phyloP scores from a whole-genome alignment of 2,329 filamentous ascomycete genomes.

The Cladorrhinum sp. region DNA sequence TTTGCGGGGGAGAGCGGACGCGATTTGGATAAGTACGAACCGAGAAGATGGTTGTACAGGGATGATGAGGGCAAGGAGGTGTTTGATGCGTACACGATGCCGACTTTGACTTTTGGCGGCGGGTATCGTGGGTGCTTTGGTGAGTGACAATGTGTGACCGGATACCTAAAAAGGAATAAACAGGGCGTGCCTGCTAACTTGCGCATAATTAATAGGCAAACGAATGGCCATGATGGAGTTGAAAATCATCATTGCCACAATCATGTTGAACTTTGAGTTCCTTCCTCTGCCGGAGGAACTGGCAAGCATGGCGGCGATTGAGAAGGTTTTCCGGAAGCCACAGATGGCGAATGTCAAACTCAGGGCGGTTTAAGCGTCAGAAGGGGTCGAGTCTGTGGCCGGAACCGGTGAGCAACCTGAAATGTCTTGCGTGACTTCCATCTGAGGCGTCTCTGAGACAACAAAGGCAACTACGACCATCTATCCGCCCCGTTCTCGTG shows the following conservation, averaged over 20 bases:
- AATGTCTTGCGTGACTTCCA: neutral
- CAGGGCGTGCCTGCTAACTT: no score
- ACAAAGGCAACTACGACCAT: no score
- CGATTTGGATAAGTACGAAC: constrained; percentile 33
- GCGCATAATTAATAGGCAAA: neutral
- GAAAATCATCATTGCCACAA: constrained; percentile 7
- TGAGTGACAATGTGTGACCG: no score
- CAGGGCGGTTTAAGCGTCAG: neutral
- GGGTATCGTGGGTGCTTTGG: constrained; percentile 39
- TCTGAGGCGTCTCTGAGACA: no score
- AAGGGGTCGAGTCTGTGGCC: no score
- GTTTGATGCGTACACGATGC: constrained; percentile 36
- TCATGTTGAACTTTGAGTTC: constrained; percentile 16
- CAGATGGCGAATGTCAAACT: neutral
- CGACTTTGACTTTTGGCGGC: constrained; percentile 35
- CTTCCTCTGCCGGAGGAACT: constrained; percentile 12
- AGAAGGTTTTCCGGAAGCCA: constrained; percentile 6
- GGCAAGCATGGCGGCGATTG: neutral
- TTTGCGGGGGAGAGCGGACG: constrained; percentile 7
- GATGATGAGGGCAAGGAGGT: constrained; percentile 21
- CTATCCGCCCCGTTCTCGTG: neutral
- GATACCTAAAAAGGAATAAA: no score
- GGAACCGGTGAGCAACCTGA: no score
- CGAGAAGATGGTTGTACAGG: constrained; percentile 38
- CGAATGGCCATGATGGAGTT: constrained; percentile 25